A percentile compares a stretch with the other conserved stretches of the same genome.
These are phyloP conservation scores for Didymella pinodella DNA, from an alignment of 2,329 filamentous ascomycete genomes.

Conservation along the genomic window DNA sequence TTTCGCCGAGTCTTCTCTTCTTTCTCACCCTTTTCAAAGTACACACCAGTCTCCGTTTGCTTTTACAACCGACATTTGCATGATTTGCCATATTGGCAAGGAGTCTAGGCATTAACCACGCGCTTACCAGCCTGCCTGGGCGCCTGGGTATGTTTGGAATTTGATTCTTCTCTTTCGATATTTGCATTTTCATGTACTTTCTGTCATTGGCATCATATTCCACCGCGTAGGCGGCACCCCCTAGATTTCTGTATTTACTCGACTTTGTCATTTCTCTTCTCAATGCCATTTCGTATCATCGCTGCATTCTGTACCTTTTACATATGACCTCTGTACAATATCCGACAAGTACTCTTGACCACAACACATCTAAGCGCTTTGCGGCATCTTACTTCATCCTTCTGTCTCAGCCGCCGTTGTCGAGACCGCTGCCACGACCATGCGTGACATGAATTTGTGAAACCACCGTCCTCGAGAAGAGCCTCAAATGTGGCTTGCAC, in stretches of 20 bases:
- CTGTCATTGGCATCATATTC: background rate
- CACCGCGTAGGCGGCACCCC: slow-evolving; percentile 1
- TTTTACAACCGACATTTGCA: background rate
- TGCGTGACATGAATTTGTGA: background rate
- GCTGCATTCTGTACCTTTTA: slow-evolving; percentile 3
- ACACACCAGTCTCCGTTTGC: background rate
- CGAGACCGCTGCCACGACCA: background rate
- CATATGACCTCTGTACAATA: slow-evolving; percentile 2
- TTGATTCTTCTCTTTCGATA: background rate
- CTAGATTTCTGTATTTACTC: slow-evolving; percentile 30
- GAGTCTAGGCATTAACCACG: background rate
- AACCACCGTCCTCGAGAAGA: background rate
- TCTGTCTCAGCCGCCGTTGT: background rate
- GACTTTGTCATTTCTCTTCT: slow-evolving; percentile 25
- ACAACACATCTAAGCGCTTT: background rate
- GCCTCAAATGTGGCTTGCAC: slow-evolving; percentile 11
- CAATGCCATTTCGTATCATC: slow-evolving; percentile 23
- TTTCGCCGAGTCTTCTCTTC: slow-evolving; percentile 26
- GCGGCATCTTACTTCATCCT: background rate
- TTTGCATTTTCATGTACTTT: background rate
- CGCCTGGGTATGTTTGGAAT: background rate
- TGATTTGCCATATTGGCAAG: background rate
- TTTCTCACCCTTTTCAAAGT: slow-evolving; percentile 2
- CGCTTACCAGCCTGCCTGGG: background rate
- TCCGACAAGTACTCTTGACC: background rate